Evolutionary conservation across 208 protist genomes (phyloP), one percentile per base, ranked within the genome.

Genomic region (Leishmania guyanensis): DNA sequence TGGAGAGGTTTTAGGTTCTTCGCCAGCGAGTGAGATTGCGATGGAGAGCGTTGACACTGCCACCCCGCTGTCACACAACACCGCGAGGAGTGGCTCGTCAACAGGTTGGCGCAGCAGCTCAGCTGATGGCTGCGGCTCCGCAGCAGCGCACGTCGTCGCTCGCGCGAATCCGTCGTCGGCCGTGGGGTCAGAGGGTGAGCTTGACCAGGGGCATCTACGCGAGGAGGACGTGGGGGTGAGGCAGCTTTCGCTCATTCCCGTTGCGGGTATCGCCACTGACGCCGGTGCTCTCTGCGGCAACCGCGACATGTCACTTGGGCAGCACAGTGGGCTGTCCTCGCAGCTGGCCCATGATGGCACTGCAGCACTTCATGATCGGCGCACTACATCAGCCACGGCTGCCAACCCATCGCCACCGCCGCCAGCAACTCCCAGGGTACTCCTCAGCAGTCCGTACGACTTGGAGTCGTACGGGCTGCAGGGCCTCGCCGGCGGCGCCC

Each of bases 401-500:
- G 39, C 43, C 22, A 43, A 12, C 26, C 62, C 79, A 78, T 56
- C 50, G 33, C 36, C 16, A 39, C 14, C 76, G 53, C 43, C 73
- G 10, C 43, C 70, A 12, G 76, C 48, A 22, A 17, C 75, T 48
- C 75, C 81, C 3, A 80, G 65, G 29, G 70, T 71, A 0, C 69
- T 81, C 8, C 60, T 78, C 29, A 64, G 76, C 72, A 78, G 75
- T 48, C 77, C 66, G 36, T 86, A 88, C 51, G 76, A 90, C 60
- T 43, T 90, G 64, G 75, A 77, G 51, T 64, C 77, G 12, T 84
- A 84, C 62, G 48, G 68, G 53, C 68, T 86, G 29, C 72, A 70
- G 5, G 87, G 87, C 56, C 56, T 90, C 29, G 84, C 87, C 12
- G 76, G 64, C 36, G 87, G 87, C 16, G 84, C 87, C 6, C 87